A percentile compares a stretch with the other conserved stretches of the same genome.
Evolutionary conservation across 73 alveolate genomes (phyloP).

Genomic region (Tetrahymena thermophila): DNA sequence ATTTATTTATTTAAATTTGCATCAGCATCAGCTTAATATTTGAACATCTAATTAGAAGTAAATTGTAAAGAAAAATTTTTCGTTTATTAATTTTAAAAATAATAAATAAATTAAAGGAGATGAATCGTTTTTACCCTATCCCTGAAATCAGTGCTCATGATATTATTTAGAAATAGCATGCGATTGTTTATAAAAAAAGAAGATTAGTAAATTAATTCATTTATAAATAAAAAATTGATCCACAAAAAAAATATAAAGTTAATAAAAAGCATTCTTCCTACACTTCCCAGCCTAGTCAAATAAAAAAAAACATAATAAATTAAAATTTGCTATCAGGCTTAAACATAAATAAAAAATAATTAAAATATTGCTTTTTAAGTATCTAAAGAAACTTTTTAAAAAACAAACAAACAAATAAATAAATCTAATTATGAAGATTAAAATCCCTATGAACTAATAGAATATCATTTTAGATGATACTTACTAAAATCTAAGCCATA

Average conservation of each 20-base stretch:
- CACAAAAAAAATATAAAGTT: neutral
- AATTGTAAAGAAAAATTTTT: too few relatives aligned
- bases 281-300: neutral
- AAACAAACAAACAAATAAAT: neutral
- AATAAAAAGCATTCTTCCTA: neutral
- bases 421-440: neutral
- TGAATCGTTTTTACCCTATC: neutral
- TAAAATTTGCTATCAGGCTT: neutral
- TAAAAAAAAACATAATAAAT: too few relatives aligned
- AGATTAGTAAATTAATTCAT: too few relatives aligned
- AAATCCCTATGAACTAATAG: neutral
- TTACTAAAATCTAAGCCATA: neutral
- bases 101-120: neutral
- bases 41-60: neutral
- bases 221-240: too few relatives aligned
- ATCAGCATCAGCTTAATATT: neutral
- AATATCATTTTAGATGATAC: neutral
- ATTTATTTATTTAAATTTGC: too few relatives aligned
- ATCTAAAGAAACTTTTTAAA: neutral
- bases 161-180: neutral
- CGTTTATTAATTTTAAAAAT: too few relatives aligned
- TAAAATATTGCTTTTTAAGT: neutral
- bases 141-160: neutral
- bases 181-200: neutral
- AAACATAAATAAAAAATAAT: too few relatives aligned